These are phyloP conservation scores for Penicillium sp. DNA, from an alignment of 2,329 filamentous ascomycete genomes.

Conservation along the genomic window DNA sequence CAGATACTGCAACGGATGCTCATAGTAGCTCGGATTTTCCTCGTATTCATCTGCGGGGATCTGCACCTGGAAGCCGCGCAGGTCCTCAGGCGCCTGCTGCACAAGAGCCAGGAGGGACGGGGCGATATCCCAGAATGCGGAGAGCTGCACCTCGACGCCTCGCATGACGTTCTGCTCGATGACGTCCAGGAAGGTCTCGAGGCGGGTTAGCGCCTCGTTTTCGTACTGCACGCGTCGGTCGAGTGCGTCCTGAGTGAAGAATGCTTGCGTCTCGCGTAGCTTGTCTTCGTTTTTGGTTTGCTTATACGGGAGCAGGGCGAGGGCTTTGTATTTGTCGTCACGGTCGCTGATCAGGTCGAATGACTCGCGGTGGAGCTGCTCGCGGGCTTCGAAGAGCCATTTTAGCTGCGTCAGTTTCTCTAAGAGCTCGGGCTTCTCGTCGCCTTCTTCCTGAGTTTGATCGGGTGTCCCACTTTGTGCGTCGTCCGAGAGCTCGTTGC, in stretches of 20 bases:
- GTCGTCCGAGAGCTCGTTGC: conserved; percentile 68
- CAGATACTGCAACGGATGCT: conserved; percentile 85
- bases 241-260: conserved; percentile 75
- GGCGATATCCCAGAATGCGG: conserved; percentile 96
- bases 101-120: conserved; percentile 74
- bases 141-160: conserved; percentile 86
- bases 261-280: conserved; percentile 70
- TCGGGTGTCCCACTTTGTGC: conserved; percentile 69
- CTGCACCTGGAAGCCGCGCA: conserved; percentile 64
- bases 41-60: conserved; percentile 74
- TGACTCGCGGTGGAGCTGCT: conserved; percentile 77
- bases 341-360: conserved; percentile 82
- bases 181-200: conserved; percentile 71
- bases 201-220: conserved; percentile 67
- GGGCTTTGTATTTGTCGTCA: conserved; percentile 79
- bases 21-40: conserved; percentile 79
- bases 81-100: conserved; percentile 67
- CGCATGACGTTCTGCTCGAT: conserved; percentile 81
- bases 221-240: conserved; percentile 70
- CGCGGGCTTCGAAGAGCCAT: conserved; percentile 95
- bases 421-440: conserved; percentile 87
- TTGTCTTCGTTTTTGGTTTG: conserved; percentile 73
- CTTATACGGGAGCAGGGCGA: conserved; percentile 79
- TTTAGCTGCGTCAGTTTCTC: conserved; percentile 94
- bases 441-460: conserved; percentile 87